These are phyloP conservation scores for Phlebiopsis gigantea DNA, from an alignment of 768 basidiomycete species.

Conservation along the genomic window DNA sequence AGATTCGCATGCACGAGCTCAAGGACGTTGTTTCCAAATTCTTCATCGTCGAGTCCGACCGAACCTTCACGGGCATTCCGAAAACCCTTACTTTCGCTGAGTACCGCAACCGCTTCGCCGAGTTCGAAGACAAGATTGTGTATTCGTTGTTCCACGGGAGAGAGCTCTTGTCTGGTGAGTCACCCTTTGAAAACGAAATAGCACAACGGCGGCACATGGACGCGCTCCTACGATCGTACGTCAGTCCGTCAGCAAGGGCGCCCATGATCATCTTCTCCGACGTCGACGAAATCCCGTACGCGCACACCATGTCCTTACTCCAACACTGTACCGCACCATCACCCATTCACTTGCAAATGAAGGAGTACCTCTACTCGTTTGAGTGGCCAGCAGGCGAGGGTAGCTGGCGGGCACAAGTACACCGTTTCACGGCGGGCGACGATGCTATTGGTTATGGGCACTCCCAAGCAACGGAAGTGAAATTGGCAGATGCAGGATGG, in stretches of 20 bases:
- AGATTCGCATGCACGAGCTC: conserved; percentile 59
- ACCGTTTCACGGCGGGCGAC: conserved; percentile 33
- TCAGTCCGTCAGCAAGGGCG: conserved; percentile 27
- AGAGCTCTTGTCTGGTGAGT: conserved; percentile 35
- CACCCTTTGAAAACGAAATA: conserved; percentile 46
- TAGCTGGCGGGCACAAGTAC: conserved; percentile 54
- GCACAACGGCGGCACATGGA: conserved; percentile 47
- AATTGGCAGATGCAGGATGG: conserved; percentile 63
- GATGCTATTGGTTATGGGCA: conserved; percentile 40
- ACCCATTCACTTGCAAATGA: conserved; percentile 55
- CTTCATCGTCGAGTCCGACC: conserved; percentile 56
- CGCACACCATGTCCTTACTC: conserved; percentile 45
- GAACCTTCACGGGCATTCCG: conserved; percentile 53
- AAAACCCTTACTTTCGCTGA: conserved; percentile 48
- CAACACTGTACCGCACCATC: conserved; percentile 47
- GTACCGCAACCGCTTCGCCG: conserved; percentile 39
- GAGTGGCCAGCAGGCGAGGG: conserved; percentile 51
- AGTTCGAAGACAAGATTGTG: conserved; percentile 49
- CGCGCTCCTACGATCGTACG: conserved; percentile 34
- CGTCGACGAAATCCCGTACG: conserved; percentile 56
- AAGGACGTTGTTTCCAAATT: conserved; percentile 52
- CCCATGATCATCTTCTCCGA: conserved; percentile 56
- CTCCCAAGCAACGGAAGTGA: conserved; percentile 39
- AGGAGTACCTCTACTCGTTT: conserved; percentile 56
- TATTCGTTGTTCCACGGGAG: conserved; percentile 45